Percentiles rank a stretch among this genome's conserved stretches.
Evolutionary conservation across 2,329 filamentous ascomycete genomes (phyloP).

Genomic region (Hypoxylon sp.): DNA sequence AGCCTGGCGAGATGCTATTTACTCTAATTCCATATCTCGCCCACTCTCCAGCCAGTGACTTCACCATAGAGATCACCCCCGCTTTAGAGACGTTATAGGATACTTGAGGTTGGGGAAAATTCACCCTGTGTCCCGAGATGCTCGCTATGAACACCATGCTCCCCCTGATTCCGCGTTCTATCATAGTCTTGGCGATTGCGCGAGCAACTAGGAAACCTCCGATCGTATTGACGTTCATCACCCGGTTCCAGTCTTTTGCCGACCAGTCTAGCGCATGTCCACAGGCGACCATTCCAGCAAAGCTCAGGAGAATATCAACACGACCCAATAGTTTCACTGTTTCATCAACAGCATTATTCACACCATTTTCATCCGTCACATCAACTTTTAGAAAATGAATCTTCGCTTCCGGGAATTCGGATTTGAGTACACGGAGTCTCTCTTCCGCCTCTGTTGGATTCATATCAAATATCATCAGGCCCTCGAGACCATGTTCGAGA

Average conservation of each 20-base stretch:
- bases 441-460: slow-evolving; percentile 48
- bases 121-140: slow-evolving; percentile 78
- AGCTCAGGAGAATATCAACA: slow-evolving; percentile 72
- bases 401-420: slow-evolving; percentile 67
- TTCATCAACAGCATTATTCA: slow-evolving; percentile 55
- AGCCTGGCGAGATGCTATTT: slow-evolving; percentile 80
- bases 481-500: slow-evolving; percentile 53
- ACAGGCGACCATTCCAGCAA: slow-evolving; percentile 78
- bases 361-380: slow-evolving; percentile 68
- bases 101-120: slow-evolving; percentile 79
- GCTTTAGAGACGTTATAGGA: slow-evolving; percentile 82
- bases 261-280: slow-evolving; percentile 73
- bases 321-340: slow-evolving; percentile 46
- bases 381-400: slow-evolving; percentile 70
- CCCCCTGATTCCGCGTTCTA: slow-evolving; percentile 65
- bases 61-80: slow-evolving; percentile 74
- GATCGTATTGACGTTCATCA: slow-evolving; percentile 80
- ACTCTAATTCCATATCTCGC: slow-evolving; percentile 77
- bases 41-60: slow-evolving; percentile 80
- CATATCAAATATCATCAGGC: slow-evolving; percentile 55
- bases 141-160: slow-evolving; percentile 77
- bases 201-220: slow-evolving; percentile 80
- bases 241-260: slow-evolving; percentile 71
- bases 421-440: slow-evolving; percentile 62
- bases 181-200: slow-evolving; percentile 71